Evolutionary conservation across 2,329 filamentous ascomycete genomes (phyloP).

Genomic region (Ceratocystis lukuohia): DNA sequence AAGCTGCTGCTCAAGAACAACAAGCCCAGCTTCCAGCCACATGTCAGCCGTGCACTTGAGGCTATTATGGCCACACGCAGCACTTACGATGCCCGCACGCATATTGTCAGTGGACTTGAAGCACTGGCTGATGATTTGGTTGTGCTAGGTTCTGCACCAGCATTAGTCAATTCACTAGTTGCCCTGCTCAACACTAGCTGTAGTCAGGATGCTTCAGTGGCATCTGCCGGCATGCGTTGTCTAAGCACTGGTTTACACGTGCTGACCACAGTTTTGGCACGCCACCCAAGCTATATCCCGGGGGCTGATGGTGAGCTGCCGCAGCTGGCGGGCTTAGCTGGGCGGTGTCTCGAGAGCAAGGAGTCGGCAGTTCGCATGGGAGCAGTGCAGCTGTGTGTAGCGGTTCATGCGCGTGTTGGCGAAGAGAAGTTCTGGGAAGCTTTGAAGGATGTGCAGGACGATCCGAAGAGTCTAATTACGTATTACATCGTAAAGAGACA

Average conservation of each 20-base stretch:
- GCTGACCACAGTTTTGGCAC: slow-evolving; percentile 45
- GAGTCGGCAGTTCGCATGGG: slow-evolving; percentile 57
- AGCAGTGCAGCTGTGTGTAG: slow-evolving; percentile 66
- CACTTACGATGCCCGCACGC: slow-evolving; percentile 52
- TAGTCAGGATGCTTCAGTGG: slow-evolving; percentile 28
- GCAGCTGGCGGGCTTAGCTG: slow-evolving; percentile 37
- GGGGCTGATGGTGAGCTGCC: slow-evolving; percentile 37
- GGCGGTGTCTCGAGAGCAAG: slow-evolving; percentile 44
- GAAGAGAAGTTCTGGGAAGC: slow-evolving; percentile 54
- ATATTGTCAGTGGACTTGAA: slow-evolving; percentile 63
- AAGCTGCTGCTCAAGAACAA: slow-evolving; percentile 58
- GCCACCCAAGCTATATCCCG: slow-evolving; percentile 34
- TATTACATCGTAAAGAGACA: slow-evolving; percentile 68
- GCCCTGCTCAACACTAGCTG: slow-evolving; percentile 31
- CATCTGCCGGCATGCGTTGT: slow-evolving; percentile 35
- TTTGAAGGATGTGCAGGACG: slow-evolving; percentile 51
- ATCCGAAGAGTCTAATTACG: slow-evolving; percentile 62
- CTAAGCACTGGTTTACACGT: slow-evolving; percentile 52
- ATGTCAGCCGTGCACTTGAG: slow-evolving; percentile 54
- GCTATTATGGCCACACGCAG: slow-evolving; percentile 52
- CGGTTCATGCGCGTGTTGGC: slow-evolving; percentile 50
- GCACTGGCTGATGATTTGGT: slow-evolving; percentile 60
- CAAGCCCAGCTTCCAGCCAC: slow-evolving; percentile 50
- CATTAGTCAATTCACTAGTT: slow-evolving; percentile 44
- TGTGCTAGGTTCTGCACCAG: slow-evolving; percentile 47